phyloP scores from a whole-genome alignment of 2,329 filamentous ascomycete species.

The Byssochlamys sp. region DNA sequence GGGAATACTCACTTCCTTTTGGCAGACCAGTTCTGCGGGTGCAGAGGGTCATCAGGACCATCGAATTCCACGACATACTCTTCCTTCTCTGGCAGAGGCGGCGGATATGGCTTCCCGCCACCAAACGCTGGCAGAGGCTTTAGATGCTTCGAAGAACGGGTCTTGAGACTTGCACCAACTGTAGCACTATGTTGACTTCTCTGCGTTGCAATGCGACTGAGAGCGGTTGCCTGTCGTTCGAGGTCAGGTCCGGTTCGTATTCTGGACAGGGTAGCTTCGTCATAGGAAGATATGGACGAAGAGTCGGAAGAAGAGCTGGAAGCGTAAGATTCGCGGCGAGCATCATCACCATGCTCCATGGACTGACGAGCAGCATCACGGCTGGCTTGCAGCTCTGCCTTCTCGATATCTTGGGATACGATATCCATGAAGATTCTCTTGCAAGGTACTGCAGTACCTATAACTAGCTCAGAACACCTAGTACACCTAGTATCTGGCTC shows the following conservation, averaged over 20 bases:
- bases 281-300: slow-evolving; percentile 13
- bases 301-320: slow-evolving; percentile 14
- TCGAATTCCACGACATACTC: slow-evolving; percentile 65
- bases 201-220: slow-evolving; percentile 33
- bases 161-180: slow-evolving; percentile 27
- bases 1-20: slow-evolving; percentile 57
- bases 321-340: slow-evolving; percentile 10
- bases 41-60: slow-evolving; percentile 69
- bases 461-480: neutral
- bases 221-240: slow-evolving; percentile 29
- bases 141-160: slow-evolving; percentile 13
- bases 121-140: slow-evolving; percentile 38
- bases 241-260: slow-evolving; percentile 26
- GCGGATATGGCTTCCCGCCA: slow-evolving; percentile 49
- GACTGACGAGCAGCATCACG: slow-evolving; percentile 9
- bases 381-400: slow-evolving; percentile 23
- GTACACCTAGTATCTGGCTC: neutral
- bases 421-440: slow-evolving; percentile 23
- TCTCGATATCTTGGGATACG: slow-evolving; percentile 27
- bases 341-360: slow-evolving; percentile 5
- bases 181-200: slow-evolving; percentile 34
- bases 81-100: slow-evolving; percentile 45
- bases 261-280: slow-evolving; percentile 18
- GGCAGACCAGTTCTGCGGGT: slow-evolving; percentile 78
- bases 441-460: neutral